Base-by-base conservation (phyloP, 129 eudicot genomes). In the Kitagawia praeruptora region DNA sequence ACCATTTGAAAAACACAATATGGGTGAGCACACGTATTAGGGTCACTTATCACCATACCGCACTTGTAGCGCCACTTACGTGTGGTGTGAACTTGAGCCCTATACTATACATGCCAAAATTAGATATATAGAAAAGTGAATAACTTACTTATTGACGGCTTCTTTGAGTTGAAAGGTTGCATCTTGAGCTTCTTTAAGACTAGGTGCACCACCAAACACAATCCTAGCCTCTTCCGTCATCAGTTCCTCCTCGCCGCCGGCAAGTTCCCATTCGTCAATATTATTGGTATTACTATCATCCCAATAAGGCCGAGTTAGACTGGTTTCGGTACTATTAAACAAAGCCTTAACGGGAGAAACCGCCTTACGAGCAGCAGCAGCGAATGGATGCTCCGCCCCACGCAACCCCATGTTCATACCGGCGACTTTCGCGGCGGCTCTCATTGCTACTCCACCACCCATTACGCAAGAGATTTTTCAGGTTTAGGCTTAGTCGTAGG, bases 361-460 rank as follows among this genome's bases (percentile, higher is more conserved):
- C 3, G 44, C 41, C 44, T 69, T 69, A n/a, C 74, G 74, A 69
- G 42, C 71, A 11, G 70, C 70, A 14, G 70, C 28, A 63, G 38
- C 72, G 41, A 69, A 69, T 1, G 74, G 41, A 28, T 69, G 38
- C 23, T 69, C 74, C 23, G 74, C 40, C 21, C 74, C 74, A 66
- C 74, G 74, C 23, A 69, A 27, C 3, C 37, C 38, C 37, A 27
- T 27, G 70, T 63, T 63, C 37, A 63, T 63, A 6, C 70, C 70
- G 18, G 70, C 70, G 16, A 63, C 70, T 27, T 63, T 63, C 3
- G 38, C 70, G 70, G 70, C 70, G 70, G 70, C 70, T 23, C 70
- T 63, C 70, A 63, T 63, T 18, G 70, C 70, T 63, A 38, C 70
- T 63, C 70, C 70, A 25, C 70, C 70, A 25, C 70, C 70, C 70